phyloP scores from a whole-genome alignment of 305 asterid species.

The Rubia peregrina region DNA sequence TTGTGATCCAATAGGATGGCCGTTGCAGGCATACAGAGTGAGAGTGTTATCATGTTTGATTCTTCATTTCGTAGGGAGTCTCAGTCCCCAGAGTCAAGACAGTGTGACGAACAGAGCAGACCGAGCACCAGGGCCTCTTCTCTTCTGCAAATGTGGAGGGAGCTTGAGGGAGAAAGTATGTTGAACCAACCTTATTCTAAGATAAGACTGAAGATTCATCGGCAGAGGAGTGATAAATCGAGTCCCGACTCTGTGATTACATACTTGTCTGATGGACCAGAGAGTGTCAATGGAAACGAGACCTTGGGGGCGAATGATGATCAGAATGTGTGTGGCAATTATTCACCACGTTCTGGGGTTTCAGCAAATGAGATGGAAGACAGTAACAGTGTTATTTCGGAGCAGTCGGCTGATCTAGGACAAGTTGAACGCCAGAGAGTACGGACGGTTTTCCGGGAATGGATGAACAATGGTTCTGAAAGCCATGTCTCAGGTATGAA shows the following conservation, averaged over 20 bases:
- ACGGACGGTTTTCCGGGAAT: slow-evolving; percentile 67
- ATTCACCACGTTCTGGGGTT: slow-evolving; percentile 20
- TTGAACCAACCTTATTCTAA: slow-evolving; percentile 34
- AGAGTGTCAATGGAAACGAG: slow-evolving; percentile 29
- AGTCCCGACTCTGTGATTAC: slow-evolving; percentile 32
- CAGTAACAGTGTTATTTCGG: slow-evolving; percentile 44
- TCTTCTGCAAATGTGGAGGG: slow-evolving; percentile 83
- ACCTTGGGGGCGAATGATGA: slow-evolving; percentile 30
- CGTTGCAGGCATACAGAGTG: slow-evolving; percentile 61
- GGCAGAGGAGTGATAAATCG: slow-evolving; percentile 27
- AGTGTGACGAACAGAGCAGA: slow-evolving; percentile 32
- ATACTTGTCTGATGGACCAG: slow-evolving; percentile 29
- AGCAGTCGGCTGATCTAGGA: slow-evolving; percentile 67
- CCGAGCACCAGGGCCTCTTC: slow-evolving; percentile 64
- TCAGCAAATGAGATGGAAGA: slow-evolving; percentile 39
- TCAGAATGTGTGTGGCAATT: slow-evolving; percentile 27
- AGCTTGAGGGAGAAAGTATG: slow-evolving; percentile 69
- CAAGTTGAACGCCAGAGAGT: slow-evolving; percentile 71
- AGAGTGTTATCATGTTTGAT: slow-evolving; percentile 46
- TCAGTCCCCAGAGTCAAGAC: slow-evolving; percentile 30
- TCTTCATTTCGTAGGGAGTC: slow-evolving; percentile 60
- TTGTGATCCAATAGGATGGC: slow-evolving; percentile 41
- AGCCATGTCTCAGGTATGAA: slow-evolving; percentile 27
- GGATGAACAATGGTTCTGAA: slow-evolving; percentile 57
- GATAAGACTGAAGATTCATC: slow-evolving; percentile 29